Evolutionary conservation across 2,329 filamentous ascomycete species (phyloP).

Genomic region (Zasmidium angulare): DNA sequence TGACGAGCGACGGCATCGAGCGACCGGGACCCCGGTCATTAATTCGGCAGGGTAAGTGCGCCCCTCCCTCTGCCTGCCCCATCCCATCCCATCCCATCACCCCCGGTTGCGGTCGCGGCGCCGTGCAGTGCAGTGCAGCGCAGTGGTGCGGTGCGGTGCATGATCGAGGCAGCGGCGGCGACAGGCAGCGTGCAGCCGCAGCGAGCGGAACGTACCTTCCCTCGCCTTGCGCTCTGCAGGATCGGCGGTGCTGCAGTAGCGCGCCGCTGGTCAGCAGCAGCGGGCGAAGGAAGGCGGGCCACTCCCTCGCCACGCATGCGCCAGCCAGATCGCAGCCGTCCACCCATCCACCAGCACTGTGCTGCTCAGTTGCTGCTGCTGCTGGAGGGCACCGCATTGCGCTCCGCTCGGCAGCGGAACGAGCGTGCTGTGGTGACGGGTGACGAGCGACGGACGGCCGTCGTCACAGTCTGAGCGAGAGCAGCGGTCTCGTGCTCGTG

Average conservation of each 20-base stretch:
- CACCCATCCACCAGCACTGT: too few species aligned
- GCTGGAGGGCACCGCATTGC: too few species aligned
- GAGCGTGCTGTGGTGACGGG: not conserved
- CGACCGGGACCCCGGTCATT: not conserved
- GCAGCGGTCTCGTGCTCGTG: too few species aligned
- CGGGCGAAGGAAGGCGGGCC: not conserved
- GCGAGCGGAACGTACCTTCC: too few species aligned
- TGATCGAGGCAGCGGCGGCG: too few species aligned
- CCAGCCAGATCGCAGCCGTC: not conserved
- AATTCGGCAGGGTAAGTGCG: too few species aligned
- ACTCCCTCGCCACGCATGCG: not conserved
- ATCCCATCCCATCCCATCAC: not conserved
- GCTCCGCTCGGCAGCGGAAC: not conserved
- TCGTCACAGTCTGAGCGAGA: not conserved
- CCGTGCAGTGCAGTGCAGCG: too few species aligned
- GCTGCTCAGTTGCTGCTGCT: too few species aligned
- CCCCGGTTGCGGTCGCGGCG: too few species aligned
- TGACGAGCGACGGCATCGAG: not conserved
- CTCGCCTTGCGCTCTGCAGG: not conserved
- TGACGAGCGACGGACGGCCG: not conserved
- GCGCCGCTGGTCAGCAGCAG: not conserved
- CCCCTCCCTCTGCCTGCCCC: not conserved
- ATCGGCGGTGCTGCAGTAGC: not conserved
- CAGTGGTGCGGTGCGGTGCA: too few species aligned
- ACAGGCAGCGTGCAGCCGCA: not conserved